Base-by-base conservation (phyloP, 2,329 filamentous ascomycete species). In the Cladophialophora carrionii region DNA sequence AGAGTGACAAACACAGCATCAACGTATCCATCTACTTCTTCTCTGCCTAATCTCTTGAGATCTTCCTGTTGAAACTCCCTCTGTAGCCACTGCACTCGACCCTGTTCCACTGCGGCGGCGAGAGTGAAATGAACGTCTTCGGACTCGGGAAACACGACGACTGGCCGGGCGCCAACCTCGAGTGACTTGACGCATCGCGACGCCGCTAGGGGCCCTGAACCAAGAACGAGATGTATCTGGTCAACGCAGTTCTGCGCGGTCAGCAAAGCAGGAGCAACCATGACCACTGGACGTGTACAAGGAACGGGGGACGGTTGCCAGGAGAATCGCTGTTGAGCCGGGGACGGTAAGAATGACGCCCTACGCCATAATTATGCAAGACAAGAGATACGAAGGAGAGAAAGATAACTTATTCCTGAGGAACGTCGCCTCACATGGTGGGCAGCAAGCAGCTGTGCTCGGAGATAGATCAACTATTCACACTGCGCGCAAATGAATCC, bases 1-100 rank as follows among this genome's bases (percentile, higher is more conserved):
- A 81, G 73, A 0, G 92, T 96, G 43, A 98, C 88, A 77, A 98
- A 98, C 46, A 99, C 95, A 62, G 90, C 90, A 76, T 99, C 95
- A 17, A 96, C 94, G 4, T 96, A 86, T 61, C 80, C 74, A 68
- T 86, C 88, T 9, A 96, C 88, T 64, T 96, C 91, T 48, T 87
- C 83, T 58, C 95, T 85, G n/a, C 95, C 95, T 2, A 96, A 80
- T 0, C 82, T 87, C 48, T 87, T 87, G 60, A 97, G 77, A 74
- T 97, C 90, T 0, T 80, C 78, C 43, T 94, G 88, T 57, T 85
- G 76, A 71, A 97, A 96, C 0, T 80, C 74, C 43, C 77, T 73
- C 57, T 73, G 74, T 5, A 82, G 67, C 78, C 78, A 81, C 57
- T 76, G 73, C 22, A 78, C 76, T 31, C 75, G 72, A 14, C 79